Percentiles rank a stretch among this genome's conserved stretches.
phyloP scores from a whole-genome alignment of 768 basidiomycete species.

The Wakefieldia striispora region DNA sequence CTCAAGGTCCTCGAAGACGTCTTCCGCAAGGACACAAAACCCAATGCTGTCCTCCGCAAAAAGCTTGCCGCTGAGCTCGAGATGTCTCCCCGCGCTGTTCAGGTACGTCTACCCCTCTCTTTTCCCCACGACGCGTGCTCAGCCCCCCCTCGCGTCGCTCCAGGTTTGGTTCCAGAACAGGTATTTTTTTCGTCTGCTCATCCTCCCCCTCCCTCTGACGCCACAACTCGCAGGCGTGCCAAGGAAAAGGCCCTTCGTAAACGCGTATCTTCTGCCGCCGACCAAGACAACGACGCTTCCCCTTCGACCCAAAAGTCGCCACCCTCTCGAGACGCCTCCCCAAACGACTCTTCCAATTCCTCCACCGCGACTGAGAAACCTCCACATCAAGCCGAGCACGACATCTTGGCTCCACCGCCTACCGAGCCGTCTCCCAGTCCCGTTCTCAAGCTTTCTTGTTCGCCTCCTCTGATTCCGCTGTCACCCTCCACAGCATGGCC shows the following conservation, averaged over 20 bases:
- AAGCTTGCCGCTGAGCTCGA: slow-evolving; percentile 77
- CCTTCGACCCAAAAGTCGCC: slow-evolving; percentile 11
- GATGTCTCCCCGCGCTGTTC: slow-evolving; percentile 94
- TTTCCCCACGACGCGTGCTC: slow-evolving; percentile 17
- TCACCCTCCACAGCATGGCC: slow-evolving; percentile 26
- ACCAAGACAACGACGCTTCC: slow-evolving; percentile 16
- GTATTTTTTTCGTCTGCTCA: slow-evolving; percentile 34
- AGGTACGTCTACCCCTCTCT: slow-evolving; percentile 55
- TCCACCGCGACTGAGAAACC: slow-evolving; percentile 43
- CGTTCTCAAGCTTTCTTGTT: slow-evolving; percentile 23
- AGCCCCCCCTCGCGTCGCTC: slow-evolving; percentile 15
- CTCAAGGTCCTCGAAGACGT: slow-evolving; percentile 86
- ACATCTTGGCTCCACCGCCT: slow-evolving; percentile 1
- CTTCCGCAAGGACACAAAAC: slow-evolving; percentile 89
- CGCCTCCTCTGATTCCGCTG: slow-evolving; percentile 13
- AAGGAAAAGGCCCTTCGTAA: slow-evolving; percentile 74
- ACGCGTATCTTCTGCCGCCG: slow-evolving; percentile 36
- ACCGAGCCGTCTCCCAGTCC: slow-evolving; percentile 11
- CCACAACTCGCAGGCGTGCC: slow-evolving; percentile 54
- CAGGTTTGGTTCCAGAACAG: slow-evolving; percentile 94
- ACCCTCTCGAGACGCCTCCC: slow-evolving; percentile 22
- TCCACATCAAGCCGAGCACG: slow-evolving; percentile 22
- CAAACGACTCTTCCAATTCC: slow-evolving; percentile 30
- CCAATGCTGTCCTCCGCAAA: slow-evolving; percentile 78
- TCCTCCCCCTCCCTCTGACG: slow-evolving; percentile 12